A percentile compares a stretch with the other conserved stretches of the same genome.
Conservation (phyloP, 306 rosid species). For the Vicia villosa region DNA sequence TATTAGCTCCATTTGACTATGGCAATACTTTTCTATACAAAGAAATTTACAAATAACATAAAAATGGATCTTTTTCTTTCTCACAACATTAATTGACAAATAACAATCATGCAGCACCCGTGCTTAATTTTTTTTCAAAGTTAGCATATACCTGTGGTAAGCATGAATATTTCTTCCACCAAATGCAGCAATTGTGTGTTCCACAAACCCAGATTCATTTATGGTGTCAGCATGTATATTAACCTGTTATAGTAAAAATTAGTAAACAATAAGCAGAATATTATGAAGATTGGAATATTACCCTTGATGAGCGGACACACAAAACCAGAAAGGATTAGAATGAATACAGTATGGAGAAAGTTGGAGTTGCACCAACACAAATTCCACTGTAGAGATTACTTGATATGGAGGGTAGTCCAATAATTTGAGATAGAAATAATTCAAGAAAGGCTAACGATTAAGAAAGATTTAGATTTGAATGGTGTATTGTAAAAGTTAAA, state of each 20-base stretch:
- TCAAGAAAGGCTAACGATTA: neutral
- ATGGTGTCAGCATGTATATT: constrained; percentile 95
- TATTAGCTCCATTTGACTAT: constrained; percentile 16
- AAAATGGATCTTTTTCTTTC: constrained; percentile 19
- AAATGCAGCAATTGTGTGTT: constrained; percentile 81
- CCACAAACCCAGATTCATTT: constrained; percentile 94
- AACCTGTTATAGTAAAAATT: constrained; percentile 56
- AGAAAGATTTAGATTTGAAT: constrained; percentile 3
- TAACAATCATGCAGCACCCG: constrained; percentile 10
- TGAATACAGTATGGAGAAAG: neutral
- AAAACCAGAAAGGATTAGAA: neutral
- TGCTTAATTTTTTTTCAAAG: neutral
- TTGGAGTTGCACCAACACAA: constrained; percentile 11
- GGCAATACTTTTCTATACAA: constrained; percentile 21
- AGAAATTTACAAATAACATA: neutral
- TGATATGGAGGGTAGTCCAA: neutral
- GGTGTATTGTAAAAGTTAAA: too few relatives aligned
- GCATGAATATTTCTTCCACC: constrained; percentile 91
- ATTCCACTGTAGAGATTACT: neutral
- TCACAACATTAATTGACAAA: neutral
- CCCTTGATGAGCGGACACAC: neutral
- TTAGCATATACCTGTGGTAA: constrained; percentile 75
- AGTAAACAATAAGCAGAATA: neutral
- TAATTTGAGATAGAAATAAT: neutral
- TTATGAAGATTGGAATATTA: neutral